A percentile compares a stretch with the other conserved stretches of the same genome.
phyloP scores from a whole-genome alignment of 2,329 filamentous ascomycete genomes.

The Fusarium algeriense region DNA sequence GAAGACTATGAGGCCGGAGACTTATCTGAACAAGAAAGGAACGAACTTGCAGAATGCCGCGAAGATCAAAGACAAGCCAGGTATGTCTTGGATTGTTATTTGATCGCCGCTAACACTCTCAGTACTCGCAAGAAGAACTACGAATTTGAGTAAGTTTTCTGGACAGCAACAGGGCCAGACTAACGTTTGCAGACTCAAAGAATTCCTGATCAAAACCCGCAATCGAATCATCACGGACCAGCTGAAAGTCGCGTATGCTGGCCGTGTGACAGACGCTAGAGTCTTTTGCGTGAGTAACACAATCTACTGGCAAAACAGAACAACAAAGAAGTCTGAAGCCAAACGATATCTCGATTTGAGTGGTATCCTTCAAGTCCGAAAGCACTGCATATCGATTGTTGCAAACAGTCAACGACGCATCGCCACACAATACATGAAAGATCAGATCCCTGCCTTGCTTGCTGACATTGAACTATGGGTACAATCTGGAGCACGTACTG shows the following conservation, averaged over 20 bases:
- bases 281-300: constrained; percentile 62
- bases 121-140: constrained; percentile 27
- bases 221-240: constrained; percentile 51
- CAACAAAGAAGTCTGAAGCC: constrained; percentile 24
- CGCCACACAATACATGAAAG: constrained; percentile 54
- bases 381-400: constrained; percentile 60
- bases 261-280: constrained; percentile 43
- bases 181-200: constrained; percentile 44
- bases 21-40: constrained; percentile 22
- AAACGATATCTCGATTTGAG: constrained; percentile 55
- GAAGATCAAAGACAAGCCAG: not conserved
- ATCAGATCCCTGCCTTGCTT: constrained; percentile 57
- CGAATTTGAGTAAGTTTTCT: constrained; percentile 44
- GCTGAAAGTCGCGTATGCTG: constrained; percentile 49
- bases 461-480: constrained; percentile 59
- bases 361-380: constrained; percentile 57
- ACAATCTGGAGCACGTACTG: constrained; percentile 55
- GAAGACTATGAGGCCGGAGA: constrained; percentile 17
- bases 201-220: constrained; percentile 54
- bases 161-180: not conserved
- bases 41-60: not conserved
- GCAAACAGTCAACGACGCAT: constrained; percentile 56
- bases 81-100: not conserved
- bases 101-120: not conserved
- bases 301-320: constrained; percentile 56